Conservation (phyloP, 2,329 filamentous ascomycete genomes). For the Ophidiomyces ophidiicola region DNA sequence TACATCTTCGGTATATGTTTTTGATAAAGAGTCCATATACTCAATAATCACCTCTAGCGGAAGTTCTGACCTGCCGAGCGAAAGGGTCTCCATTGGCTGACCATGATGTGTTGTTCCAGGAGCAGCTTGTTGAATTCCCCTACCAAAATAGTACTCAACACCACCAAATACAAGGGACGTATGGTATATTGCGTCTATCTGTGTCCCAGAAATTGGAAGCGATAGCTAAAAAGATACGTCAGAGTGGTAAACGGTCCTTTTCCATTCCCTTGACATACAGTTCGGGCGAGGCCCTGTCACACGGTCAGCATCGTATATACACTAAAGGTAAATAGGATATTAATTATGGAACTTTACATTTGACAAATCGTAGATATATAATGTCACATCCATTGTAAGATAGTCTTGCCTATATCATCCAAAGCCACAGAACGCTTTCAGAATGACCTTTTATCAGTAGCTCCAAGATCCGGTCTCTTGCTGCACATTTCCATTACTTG, state of each 20-base stretch:
- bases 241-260: not conserved
- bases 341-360: conserved; percentile 24
- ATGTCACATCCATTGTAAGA: conserved; percentile 56
- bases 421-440: no score
- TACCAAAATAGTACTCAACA: conserved; percentile 85
- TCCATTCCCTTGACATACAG: conserved; percentile 26
- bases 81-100: conserved; percentile 61
- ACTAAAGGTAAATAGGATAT: conserved; percentile 3
- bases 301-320: conserved; percentile 6
- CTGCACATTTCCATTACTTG: no score
- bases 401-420: no score
- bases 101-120: conserved; percentile 83
- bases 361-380: conserved; percentile 70
- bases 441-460: no score
- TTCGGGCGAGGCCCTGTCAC: conserved; percentile 47
- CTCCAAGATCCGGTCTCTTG: not conserved
- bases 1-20: conserved; percentile 70
- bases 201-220: conserved; percentile 48
- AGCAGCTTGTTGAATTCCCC: conserved; percentile 67
- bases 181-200: conserved; percentile 89
- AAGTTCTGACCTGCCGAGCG: conserved; percentile 64
- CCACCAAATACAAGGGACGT: conserved; percentile 75
- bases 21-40: conserved; percentile 71
- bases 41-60: conserved; percentile 73
- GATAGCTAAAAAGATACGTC: conserved; percentile 38